Evolutionary conservation across 2,329 filamentous ascomycete species (phyloP), one percentile per base, ranked within the genome.

Genomic region (Ophiostoma australiae): DNA sequence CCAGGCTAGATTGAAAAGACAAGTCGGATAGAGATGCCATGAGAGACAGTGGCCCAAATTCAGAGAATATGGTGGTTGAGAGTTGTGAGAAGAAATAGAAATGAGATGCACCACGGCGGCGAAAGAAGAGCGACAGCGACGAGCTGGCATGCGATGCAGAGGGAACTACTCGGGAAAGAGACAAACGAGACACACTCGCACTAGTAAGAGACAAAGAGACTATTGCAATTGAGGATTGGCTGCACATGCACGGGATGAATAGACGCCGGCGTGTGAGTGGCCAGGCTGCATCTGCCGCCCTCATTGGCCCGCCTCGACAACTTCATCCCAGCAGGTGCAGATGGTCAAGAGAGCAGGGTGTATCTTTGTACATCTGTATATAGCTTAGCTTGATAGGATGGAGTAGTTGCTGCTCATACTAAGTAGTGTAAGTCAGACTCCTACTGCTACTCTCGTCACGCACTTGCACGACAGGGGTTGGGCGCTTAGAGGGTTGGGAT

Each of bases 251-350:
- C 23, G 58, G 58, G 58, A 65, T 65, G 52, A 27, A 35, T 72
- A 73, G 71, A 72, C 72, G 72, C 71, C 69, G 69, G 23, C 63
- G 69, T 72, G 68, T 73, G 72, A 71, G 33, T 72, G 72, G 72
- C 71, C 58, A 48, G 55, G 33, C 6, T 37, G 67, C 67, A 37
- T 52, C 67, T 67, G 70, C 39, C 63, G 31, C 35, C 48, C 67
- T 35, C 37, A 71, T 73, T 73, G 67, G 70, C 48, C 67, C 37
- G 11, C n/a, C 33, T n/a, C 37, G 31, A 52, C 69, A 33, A 55
- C 61, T 52, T 44, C 41, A 35, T 70, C 61, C 61, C 61, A 48
- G 37, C 37, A 39, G 37, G 20, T 48, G 44, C 44, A 48, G 44
- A 48, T 48, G 44, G 37, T 39, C n/a, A n/a, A n/a, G n/a, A n/a